A percentile compares a stretch with the other conserved stretches of the same genome.
Evolutionary conservation across 805 yeast species (phyloP).

Genomic region (Zygoascus ofunaensis): DNA sequence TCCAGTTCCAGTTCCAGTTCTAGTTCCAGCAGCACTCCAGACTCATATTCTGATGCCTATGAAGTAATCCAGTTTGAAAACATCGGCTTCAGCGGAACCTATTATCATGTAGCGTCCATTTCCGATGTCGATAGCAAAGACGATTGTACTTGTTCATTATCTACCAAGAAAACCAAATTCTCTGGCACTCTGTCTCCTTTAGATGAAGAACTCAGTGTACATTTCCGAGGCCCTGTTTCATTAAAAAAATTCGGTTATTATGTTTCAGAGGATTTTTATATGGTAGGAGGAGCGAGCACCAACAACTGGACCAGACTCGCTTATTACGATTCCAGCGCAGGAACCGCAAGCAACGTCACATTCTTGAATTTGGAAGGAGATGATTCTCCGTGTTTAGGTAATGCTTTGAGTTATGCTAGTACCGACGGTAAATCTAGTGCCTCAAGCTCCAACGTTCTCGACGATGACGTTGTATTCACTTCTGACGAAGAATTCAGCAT

Average conservation of each 20-base stretch:
- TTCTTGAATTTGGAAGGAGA: constrained; percentile 90
- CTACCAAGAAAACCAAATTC: constrained; percentile 30
- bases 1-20: background rate
- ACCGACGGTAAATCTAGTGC: constrained; percentile 71
- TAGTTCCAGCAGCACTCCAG: background rate
- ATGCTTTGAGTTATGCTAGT: constrained; percentile 79
- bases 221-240: constrained; percentile 82
- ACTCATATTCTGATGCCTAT: background rate
- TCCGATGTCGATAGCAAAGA: constrained; percentile 1
- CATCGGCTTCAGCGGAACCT: constrained; percentile 8
- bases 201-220: constrained; percentile 79
- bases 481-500: constrained; percentile 77
- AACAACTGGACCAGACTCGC: constrained; percentile 62
- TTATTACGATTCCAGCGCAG: constrained; percentile 57
- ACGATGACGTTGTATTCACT: constrained; percentile 48
- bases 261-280: constrained; percentile 4
- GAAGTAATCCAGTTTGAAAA: constrained; percentile 7
- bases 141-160: background rate
- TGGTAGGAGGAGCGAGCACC: background rate
- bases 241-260: constrained; percentile 74
- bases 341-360: constrained; percentile 58
- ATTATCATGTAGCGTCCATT: constrained; percentile 1
- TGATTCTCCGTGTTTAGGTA: constrained; percentile 84
- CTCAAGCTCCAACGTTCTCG: constrained; percentile 55
- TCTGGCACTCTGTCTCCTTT: constrained; percentile 72